Base-by-base conservation (phyloP, 2,329 filamentous ascomycete species). In the Dactylellina cionopaga region DNA sequence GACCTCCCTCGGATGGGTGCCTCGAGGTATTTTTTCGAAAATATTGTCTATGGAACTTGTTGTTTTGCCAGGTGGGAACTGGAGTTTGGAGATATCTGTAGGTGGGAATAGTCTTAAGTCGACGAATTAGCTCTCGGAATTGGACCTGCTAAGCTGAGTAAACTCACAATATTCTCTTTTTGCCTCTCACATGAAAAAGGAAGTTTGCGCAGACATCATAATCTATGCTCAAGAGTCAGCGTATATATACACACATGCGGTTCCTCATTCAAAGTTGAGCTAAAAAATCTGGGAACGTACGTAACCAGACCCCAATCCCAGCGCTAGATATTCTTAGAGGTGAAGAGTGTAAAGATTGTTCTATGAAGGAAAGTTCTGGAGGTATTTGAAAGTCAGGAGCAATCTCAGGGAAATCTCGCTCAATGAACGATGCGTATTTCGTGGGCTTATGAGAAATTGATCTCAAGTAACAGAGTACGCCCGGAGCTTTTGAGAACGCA, bases 201-300 rank as follows among this genome's bases (percentile, higher is more conserved):
- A 96, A 84, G 77, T 96, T 96, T 52, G 92, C 91, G 85, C 96
- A 92, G 13, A 95, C 91, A 86, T 90, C 51, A 33, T 74, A 46
- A 51, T 56, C 74, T 77, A 27, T n/a, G 15, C 15, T 11, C 13
- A 56, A 2, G 2, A 17, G 15, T 37, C 19, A 27, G 27, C 9
- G 25, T 44, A 44, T 77, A 52, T 44, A 29, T 27, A 27, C 27
- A 51, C 24, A 3, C 17, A 27, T 27, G n/a, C n/a, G n/a, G 46
- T 49, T 62, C 39, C 24, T 49, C 11, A 11, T 27, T 7, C 25
- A 25, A 5, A 31, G 24, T 41, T 22, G 17, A 47, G 75, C 39
- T 65, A 31, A 56, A 13, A 55, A 27, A 17, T 49, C 27, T 25
- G 10, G 92, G 29, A 9, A 51, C 58, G 11, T 31, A 71, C 66